These are phyloP conservation scores for Populus alba DNA, from an alignment of 345 rosid species.

Conservation along the genomic window DNA sequence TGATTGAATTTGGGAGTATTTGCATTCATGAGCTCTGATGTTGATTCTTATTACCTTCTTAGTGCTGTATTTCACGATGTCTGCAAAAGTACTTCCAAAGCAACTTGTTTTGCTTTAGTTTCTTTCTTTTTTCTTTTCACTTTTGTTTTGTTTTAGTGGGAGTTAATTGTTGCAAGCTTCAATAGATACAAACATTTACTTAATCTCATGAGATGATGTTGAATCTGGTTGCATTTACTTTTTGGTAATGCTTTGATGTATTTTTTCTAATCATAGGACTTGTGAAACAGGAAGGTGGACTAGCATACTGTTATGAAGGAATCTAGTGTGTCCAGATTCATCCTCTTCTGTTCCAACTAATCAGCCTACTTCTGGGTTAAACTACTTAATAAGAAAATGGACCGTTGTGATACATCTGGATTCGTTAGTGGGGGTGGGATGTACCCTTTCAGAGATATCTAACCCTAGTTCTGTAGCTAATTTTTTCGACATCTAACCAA, in stretches of 20 bases:
- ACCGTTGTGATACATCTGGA: constrained; percentile 83
- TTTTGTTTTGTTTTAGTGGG: neutral
- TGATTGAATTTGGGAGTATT: neutral
- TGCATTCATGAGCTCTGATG: neutral
- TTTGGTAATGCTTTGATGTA: neutral
- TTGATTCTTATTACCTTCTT: neutral
- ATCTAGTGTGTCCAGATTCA: constrained; percentile 17
- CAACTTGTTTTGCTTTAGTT: neutral
- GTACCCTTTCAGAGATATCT: constrained; percentile 39
- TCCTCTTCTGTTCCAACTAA: constrained; percentile 25
- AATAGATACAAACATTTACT: neutral
- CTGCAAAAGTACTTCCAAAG: neutral
- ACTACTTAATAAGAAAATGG: constrained; percentile 37
- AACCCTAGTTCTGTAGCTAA: constrained; percentile 56
- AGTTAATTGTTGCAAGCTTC: neutral
- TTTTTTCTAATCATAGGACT: constrained; percentile 8
- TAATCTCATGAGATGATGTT: neutral
- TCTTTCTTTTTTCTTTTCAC: neutral
- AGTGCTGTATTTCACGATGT: neutral
- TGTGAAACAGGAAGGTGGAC: constrained; percentile 53
- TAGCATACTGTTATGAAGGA: constrained; percentile 27
- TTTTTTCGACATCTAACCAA: constrained; percentile 38
- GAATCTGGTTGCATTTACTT: constrained; percentile 2
- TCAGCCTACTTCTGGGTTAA: constrained; percentile 27
- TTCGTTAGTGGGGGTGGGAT: constrained; percentile 91